A percentile compares a stretch with the other conserved stretches of the same genome.
Evolutionary conservation across 1,284 basidiomycete genomes (phyloP).

Genomic region (Abortiporus biennis): DNA sequence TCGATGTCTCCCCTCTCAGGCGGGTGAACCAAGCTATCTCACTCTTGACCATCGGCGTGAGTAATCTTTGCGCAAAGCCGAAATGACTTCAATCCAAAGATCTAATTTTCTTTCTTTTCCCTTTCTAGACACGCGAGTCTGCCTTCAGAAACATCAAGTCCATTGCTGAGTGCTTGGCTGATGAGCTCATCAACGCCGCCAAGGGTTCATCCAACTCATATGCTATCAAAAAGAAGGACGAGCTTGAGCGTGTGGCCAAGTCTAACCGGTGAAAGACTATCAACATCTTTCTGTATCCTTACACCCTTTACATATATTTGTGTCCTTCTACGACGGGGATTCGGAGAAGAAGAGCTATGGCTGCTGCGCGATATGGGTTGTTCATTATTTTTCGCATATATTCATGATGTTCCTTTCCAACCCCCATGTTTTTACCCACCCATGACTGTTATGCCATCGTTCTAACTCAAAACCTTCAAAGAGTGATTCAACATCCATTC

Average conservation of each 20-base stretch:
- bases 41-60: constrained; percentile 91
- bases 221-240: constrained; percentile 98
- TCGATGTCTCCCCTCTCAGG: constrained; percentile 98
- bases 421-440: constrained; percentile 21
- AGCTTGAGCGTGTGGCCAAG: constrained; percentile 99
- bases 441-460: constrained; percentile 22
- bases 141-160: constrained; percentile 99
- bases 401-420: constrained; percentile 19
- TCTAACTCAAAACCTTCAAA: too few relatives aligned
- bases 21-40: constrained; percentile 98
- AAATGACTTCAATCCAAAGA: background rate
- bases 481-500: too few relatives aligned
- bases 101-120: constrained; percentile 7
- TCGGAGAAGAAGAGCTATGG: constrained; percentile 17
- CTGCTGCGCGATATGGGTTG: constrained; percentile 20
- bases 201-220: constrained; percentile 99
- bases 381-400: constrained; percentile 18
- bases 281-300: constrained; percentile 3
- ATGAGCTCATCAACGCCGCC: constrained; percentile 99
- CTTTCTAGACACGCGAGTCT: constrained; percentile 87
- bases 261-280: constrained; percentile 83
- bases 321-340: background rate
- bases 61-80: constrained; percentile 24
- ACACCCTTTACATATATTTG: background rate
- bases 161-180: constrained; percentile 97